Conservation (phyloP, 129 eudicot genomes). For the Centaurea solstitialis region DNA sequence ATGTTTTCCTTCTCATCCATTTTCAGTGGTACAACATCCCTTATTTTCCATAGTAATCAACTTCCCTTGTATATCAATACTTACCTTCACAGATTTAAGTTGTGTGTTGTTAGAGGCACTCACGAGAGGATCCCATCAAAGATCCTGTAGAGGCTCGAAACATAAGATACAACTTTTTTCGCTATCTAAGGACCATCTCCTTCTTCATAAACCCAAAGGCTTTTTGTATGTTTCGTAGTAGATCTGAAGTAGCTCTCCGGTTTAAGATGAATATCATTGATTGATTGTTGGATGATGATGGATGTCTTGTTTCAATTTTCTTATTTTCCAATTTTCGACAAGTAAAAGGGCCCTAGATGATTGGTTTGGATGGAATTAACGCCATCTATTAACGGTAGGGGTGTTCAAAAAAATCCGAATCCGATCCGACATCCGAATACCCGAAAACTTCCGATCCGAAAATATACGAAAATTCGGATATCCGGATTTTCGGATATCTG, state of each 20-base stretch:
- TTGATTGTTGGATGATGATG: no score
- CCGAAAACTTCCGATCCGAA: no score
- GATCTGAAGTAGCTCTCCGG: constrained; percentile 97
- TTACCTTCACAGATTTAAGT: constrained; percentile 60
- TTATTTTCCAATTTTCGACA: no score
- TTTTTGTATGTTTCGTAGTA: constrained; percentile 61
- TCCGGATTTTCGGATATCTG: no score
- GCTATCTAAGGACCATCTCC: constrained; percentile 37
- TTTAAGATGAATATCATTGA: constrained; percentile 91
- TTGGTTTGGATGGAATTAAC: no score
- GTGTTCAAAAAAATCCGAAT: no score
- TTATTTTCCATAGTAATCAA: constrained; percentile 64
- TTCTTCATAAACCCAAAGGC: constrained; percentile 65
- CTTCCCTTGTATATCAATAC: constrained; percentile 55
- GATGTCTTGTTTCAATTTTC: no score
- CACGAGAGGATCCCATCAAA: constrained; percentile 86
- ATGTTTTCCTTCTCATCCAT: constrained; percentile 84
- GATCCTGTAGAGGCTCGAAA: constrained; percentile 91
- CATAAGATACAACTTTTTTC: constrained; percentile 39
- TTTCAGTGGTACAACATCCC: constrained; percentile 91
- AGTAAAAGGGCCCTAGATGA: no score
- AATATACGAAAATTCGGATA: no score
- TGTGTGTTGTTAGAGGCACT: constrained; percentile 85
- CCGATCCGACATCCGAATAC: no score
- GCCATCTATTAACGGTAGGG: no score